A percentile compares a stretch with the other conserved stretches of the same genome.
These are phyloP conservation scores for Aspergillus bridgeri DNA, from an alignment of 495 filamentous ascomycete species.

Conservation along the genomic window DNA sequence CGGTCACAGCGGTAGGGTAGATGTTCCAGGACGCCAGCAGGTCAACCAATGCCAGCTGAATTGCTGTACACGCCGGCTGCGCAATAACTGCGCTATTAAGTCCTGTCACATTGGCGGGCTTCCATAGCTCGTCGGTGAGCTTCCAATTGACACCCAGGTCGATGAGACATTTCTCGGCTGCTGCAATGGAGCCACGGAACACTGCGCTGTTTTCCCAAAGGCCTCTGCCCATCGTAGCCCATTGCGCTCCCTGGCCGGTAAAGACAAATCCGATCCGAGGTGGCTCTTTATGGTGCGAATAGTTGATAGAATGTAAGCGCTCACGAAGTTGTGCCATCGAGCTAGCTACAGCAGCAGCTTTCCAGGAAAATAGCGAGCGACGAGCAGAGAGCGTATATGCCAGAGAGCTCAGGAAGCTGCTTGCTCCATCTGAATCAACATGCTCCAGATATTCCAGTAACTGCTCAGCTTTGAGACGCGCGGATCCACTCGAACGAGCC, in stretches of 20 bases:
- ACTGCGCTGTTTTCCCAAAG: constrained; percentile 31
- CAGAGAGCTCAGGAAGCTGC: constrained; percentile 19
- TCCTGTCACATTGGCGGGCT: constrained; percentile 1
- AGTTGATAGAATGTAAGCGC: not conserved
- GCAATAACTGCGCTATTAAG: constrained; percentile 17
- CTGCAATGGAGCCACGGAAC: constrained; percentile 29
- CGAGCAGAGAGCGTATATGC: constrained; percentile 28
- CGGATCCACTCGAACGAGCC: constrained; percentile 20
- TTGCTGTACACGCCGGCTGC: constrained; percentile 23
- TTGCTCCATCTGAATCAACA: not conserved
- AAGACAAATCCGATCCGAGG: constrained; percentile 60
- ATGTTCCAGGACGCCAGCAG: constrained; percentile 30
- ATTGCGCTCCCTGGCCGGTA: constrained; percentile 69
- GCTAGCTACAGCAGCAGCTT: not conserved
- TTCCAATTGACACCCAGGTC: constrained; percentile 25
- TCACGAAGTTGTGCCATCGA: not conserved
- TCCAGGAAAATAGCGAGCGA: constrained; percentile 26
- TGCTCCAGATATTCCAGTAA: constrained; percentile 14
- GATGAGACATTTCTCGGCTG: constrained; percentile 15
- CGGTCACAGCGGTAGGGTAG: constrained; percentile 38
- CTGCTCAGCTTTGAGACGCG: constrained; percentile 5
- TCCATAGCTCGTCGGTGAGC: constrained; percentile 13
- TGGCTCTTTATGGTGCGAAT: not conserved
- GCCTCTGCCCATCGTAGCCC: constrained; percentile 38
- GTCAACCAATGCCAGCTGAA: constrained; percentile 36